These are phyloP conservation scores for Pichia sp. DNA, from an alignment of 1,139 yeast species.

Conservation along the genomic window DNA sequence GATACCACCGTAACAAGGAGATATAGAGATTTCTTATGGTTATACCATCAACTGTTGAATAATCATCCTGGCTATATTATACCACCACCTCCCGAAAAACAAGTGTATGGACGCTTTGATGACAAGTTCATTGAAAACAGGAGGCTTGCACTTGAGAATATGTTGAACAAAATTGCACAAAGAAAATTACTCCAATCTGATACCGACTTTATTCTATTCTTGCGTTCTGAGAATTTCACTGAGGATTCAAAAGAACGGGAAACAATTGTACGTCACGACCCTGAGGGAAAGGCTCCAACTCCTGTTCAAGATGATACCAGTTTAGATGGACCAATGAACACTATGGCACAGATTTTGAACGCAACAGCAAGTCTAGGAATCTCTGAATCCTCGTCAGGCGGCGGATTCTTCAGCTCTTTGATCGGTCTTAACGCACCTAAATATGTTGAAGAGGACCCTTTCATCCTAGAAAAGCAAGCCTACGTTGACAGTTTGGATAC, in stretches of 20 bases:
- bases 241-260: constrained; percentile 65
- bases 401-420: constrained; percentile 61
- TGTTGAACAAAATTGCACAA: constrained; percentile 67
- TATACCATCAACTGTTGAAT: constrained; percentile 79
- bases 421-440: constrained; percentile 55
- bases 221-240: constrained; percentile 68
- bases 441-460: constrained; percentile 74
- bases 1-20: constrained; percentile 31
- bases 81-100: constrained; percentile 97
- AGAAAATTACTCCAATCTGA: constrained; percentile 61
- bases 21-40: constrained; percentile 47
- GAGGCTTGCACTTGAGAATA: constrained; percentile 79
- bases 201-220: constrained; percentile 70
- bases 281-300: background rate
- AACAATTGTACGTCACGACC: constrained; percentile 27
- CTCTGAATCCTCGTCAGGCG: constrained; percentile 30
- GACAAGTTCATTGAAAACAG: constrained; percentile 86
- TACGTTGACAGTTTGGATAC: constrained; percentile 70
- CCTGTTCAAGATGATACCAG: background rate
- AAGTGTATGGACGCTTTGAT: constrained; percentile 78
- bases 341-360: constrained; percentile 29
- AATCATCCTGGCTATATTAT: constrained; percentile 88
- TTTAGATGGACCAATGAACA: constrained; percentile 20
- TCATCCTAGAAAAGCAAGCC: constrained; percentile 63
- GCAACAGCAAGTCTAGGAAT: constrained; percentile 36